Evolutionary conservation across 371 early-diverging fungal species (phyloP).

Genomic region (Mucor circinelloides): DNA sequence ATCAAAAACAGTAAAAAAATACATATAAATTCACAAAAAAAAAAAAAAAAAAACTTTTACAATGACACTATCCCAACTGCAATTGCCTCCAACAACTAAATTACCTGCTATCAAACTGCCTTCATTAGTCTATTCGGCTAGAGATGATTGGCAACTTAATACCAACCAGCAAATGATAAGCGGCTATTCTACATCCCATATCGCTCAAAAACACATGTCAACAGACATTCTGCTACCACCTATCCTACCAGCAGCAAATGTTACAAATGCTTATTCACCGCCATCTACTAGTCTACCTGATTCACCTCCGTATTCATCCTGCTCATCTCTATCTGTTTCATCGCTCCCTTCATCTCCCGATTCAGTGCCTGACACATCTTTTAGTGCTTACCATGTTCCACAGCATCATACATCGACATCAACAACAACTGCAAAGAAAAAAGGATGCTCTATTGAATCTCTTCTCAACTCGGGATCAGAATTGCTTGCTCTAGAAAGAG

Average conservation of each 20-base stretch:
- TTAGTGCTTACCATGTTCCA: constrained; percentile 2
- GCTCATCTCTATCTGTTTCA: constrained; percentile 19
- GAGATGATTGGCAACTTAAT: background rate
- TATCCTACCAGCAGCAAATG: constrained; percentile 1
- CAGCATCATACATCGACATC: background rate
- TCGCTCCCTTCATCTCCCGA: constrained; percentile 31
- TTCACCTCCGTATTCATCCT: constrained; percentile 16
- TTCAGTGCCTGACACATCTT: constrained; percentile 9
- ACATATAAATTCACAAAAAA: background rate
- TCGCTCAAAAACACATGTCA: background rate
- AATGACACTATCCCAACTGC: background rate
- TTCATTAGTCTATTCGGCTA: background rate
- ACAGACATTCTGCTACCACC: constrained; percentile 10
- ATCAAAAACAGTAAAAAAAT: background rate
- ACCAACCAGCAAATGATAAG: background rate
- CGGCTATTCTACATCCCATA: background rate
- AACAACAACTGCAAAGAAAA: constrained; percentile 6
- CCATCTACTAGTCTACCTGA: constrained; percentile 5
- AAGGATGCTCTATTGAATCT: constrained; percentile 41
- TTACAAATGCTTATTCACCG: background rate
- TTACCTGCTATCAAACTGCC: constrained; percentile 10
- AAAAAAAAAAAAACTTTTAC: background rate
- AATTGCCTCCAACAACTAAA: background rate
- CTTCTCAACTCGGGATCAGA: constrained; percentile 43
- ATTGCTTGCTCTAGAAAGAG: constrained; percentile 24